These are phyloP conservation scores for Apiosordaria backusii DNA, from an alignment of 495 filamentous ascomycete genomes.

Conservation along the genomic window DNA sequence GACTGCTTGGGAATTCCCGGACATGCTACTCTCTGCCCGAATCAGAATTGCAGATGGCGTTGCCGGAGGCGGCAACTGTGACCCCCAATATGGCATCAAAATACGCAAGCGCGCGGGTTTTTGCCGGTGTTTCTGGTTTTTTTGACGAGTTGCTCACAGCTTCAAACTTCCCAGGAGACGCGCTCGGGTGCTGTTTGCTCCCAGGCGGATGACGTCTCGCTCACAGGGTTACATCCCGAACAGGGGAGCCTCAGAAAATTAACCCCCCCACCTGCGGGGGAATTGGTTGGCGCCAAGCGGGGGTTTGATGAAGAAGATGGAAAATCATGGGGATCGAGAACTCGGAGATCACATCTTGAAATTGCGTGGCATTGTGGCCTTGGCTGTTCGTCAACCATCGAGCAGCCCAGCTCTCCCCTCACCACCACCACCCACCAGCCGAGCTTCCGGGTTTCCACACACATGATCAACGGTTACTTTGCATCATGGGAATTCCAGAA, in stretches of 20 bases:
- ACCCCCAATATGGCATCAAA: neutral
- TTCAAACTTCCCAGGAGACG: neutral
- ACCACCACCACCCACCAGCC: neutral
- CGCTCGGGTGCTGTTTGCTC: neutral
- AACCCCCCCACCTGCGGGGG: neutral
- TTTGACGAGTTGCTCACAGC: neutral
- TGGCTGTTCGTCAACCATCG: neutral
- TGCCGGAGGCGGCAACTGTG: neutral
- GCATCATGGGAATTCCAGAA: neutral
- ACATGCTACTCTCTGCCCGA: neutral
- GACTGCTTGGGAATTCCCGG: neutral
- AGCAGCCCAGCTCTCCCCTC: neutral
- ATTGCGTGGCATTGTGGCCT: neutral
- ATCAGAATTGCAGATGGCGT: conserved; percentile 1
- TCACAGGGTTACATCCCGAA: conserved; percentile 12
- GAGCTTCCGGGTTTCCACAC: neutral
- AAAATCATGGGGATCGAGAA: conserved; percentile 5
- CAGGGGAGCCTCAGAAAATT: conserved; percentile 9
- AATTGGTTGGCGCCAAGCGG: neutral
- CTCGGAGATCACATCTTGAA: conserved; percentile 3
- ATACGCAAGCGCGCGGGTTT: neutral
- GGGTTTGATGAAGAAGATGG: conserved; percentile 5
- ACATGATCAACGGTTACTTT: neutral
- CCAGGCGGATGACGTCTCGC: conserved; percentile 6
- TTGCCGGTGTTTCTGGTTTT: neutral